Percentiles rank a stretch among this genome's conserved stretches.
Evolutionary conservation across 192 early-diverging fungal genomes (phyloP).

Genomic region (Radiomyces spectabilis): DNA sequence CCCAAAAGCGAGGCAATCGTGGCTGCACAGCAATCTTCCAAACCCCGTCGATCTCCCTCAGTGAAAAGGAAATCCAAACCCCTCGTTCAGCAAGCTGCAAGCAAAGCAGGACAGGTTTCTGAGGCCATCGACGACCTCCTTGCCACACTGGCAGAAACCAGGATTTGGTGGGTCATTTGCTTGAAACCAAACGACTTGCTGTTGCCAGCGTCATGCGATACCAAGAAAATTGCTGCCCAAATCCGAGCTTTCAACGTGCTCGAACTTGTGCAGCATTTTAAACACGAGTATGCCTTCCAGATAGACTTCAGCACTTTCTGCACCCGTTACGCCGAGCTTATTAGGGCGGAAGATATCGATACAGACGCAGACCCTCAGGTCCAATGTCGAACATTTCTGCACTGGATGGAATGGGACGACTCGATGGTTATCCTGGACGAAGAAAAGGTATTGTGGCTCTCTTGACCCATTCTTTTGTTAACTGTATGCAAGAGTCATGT

Average conservation of each 20-base stretch:
- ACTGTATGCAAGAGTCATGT: too few species aligned
- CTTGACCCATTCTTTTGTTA: too few species aligned
- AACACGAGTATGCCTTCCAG: conserved; percentile 66
- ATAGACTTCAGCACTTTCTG: conserved; percentile 68
- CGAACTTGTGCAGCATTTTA: conserved; percentile 52
- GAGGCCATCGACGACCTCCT: conserved; percentile 41
- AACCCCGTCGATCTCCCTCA: conserved; percentile 64
- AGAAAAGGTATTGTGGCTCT: conserved; percentile 3
- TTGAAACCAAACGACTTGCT: conserved; percentile 60
- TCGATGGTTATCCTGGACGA: conserved; percentile 11
- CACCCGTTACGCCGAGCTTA: conserved; percentile 57
- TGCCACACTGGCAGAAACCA: conserved; percentile 55
- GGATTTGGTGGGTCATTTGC: conserved; percentile 69
- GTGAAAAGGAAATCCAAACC: too few species aligned
- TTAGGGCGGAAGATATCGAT: conserved; percentile 32
- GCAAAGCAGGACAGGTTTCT: too few species aligned
- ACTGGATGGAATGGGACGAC: conserved; percentile 8
- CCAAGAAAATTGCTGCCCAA: conserved; percentile 59
- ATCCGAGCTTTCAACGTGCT: conserved; percentile 54
- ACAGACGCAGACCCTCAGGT: conserved; percentile 19
- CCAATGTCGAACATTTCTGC: conserved; percentile 24
- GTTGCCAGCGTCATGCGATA: conserved; percentile 55
- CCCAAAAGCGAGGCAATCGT: conserved; percentile 52
- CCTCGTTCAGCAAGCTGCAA: too few species aligned
- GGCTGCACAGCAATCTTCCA: conserved; percentile 63